phyloP scores from a whole-genome alignment of 1,284 basidiomycete genomes.

The Xerocomus nothofagi region DNA sequence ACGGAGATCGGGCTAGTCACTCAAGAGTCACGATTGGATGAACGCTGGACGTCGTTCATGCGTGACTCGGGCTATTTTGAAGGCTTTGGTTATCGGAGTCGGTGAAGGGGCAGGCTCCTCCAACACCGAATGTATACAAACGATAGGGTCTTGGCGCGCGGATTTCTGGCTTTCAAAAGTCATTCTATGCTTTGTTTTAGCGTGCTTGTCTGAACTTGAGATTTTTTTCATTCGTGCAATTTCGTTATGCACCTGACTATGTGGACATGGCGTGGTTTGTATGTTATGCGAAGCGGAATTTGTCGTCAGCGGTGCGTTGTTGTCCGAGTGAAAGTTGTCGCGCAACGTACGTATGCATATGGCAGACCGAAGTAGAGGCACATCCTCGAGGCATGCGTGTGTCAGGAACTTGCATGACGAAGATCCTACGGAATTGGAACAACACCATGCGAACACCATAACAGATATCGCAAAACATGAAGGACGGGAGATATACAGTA shows the following conservation, averaged over 20 bases:
- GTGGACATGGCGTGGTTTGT: background rate
- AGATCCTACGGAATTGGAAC: background rate
- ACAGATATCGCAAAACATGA: background rate
- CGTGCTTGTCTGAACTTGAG: background rate
- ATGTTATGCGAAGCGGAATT: background rate
- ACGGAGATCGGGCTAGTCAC: constrained; percentile 53
- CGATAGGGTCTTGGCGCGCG: no score
- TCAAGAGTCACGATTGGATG: constrained; percentile 53
- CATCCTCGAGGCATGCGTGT: background rate
- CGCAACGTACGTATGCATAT: background rate
- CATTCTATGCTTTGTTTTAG: background rate
- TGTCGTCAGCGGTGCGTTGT: background rate
- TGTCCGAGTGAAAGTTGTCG: background rate
- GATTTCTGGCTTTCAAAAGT: background rate
- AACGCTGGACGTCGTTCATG: constrained; percentile 62
- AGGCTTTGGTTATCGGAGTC: constrained; percentile 32
- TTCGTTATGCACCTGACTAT: background rate
- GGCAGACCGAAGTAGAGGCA: background rate
- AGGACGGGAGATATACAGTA: background rate
- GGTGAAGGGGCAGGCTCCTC: constrained; percentile 12
- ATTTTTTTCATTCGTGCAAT: background rate
- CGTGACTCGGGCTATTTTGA: constrained; percentile 48
- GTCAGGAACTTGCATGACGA: background rate
- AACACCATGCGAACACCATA: background rate
- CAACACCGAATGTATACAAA: no score